Evolutionary conservation across 2,329 filamentous ascomycete genomes (phyloP).

Genomic region (Diaporthe amygdali): DNA sequence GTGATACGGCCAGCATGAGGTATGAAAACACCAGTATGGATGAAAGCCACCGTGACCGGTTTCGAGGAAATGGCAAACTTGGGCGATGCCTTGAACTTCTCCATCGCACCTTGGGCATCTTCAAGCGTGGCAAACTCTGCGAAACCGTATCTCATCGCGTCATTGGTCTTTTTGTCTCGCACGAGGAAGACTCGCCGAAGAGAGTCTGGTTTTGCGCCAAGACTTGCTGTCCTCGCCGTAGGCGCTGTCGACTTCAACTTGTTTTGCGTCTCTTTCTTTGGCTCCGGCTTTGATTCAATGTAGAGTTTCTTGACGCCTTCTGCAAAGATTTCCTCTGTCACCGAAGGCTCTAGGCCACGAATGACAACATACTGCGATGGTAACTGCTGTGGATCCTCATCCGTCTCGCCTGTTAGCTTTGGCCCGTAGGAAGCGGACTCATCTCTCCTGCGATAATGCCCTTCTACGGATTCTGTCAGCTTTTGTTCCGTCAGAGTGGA

Average conservation of each 20-base stretch:
- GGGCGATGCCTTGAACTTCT: slow-evolving; percentile 73
- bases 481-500: too few species aligned
- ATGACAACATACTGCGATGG: slow-evolving; percentile 80
- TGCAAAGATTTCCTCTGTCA: slow-evolving; percentile 75
- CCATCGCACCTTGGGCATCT: slow-evolving; percentile 76
- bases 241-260: slow-evolving; percentile 67
- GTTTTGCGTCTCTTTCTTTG: slow-evolving; percentile 46
- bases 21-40: slow-evolving; percentile 85
- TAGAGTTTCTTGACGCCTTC: slow-evolving; percentile 78
- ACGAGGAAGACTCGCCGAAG: slow-evolving; percentile 79
- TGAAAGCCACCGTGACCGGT: slow-evolving; percentile 73
- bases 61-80: slow-evolving; percentile 81
- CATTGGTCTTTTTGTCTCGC: slow-evolving; percentile 71
- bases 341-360: slow-evolving; percentile 71
- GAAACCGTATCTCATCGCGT: slow-evolving; percentile 83
- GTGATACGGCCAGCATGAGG: slow-evolving; percentile 67
- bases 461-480: slow-evolving; percentile 18
- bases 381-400: slow-evolving; percentile 50
- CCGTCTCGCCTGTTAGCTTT: slow-evolving; percentile 47
- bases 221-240: slow-evolving; percentile 59
- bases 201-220: slow-evolving; percentile 76
- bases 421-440: slow-evolving; percentile 36
- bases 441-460: slow-evolving; percentile 24
- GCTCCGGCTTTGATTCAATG: slow-evolving; percentile 51
- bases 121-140: slow-evolving; percentile 80